These are phyloP conservation scores for Juglanconis juglandina DNA, from an alignment of 2,329 filamentous ascomycete genomes.

Conservation along the genomic window DNA sequence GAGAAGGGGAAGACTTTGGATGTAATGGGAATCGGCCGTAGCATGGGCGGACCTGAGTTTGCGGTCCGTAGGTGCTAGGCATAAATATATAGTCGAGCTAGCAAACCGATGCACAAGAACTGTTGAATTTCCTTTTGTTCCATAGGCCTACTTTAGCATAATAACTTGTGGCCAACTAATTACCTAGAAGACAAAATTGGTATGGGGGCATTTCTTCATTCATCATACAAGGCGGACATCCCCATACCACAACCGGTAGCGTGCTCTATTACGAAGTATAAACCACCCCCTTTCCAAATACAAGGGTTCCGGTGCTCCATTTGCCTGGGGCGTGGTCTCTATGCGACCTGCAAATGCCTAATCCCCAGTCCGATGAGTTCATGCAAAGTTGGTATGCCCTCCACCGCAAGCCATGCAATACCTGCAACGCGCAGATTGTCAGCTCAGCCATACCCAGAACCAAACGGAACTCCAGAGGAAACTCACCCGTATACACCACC, in stretches of 20 bases:
- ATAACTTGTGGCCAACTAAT: no score
- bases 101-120: no score
- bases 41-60: no score
- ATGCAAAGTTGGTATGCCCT: constrained; percentile 71
- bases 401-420: constrained; percentile 78
- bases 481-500: constrained; percentile 85
- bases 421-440: constrained; percentile 42
- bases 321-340: background rate
- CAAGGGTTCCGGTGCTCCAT: no score
- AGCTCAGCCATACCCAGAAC: constrained; percentile 1
- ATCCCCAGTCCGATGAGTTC: constrained; percentile 54
- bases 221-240: no score
- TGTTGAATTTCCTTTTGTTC: no score
- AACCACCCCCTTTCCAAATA: background rate
- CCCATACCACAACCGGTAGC: no score
- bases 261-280: background rate
- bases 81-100: no score
- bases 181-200: no score
- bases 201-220: no score
- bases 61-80: no score
- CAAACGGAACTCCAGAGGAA: background rate
- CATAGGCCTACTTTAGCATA: no score
- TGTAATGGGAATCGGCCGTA: background rate
- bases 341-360: constrained; percentile 31
- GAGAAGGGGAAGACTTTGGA: background rate